phyloP scores from a whole-genome alignment of 257 asterid genomes.

The Solanum bulbocastanum region DNA sequence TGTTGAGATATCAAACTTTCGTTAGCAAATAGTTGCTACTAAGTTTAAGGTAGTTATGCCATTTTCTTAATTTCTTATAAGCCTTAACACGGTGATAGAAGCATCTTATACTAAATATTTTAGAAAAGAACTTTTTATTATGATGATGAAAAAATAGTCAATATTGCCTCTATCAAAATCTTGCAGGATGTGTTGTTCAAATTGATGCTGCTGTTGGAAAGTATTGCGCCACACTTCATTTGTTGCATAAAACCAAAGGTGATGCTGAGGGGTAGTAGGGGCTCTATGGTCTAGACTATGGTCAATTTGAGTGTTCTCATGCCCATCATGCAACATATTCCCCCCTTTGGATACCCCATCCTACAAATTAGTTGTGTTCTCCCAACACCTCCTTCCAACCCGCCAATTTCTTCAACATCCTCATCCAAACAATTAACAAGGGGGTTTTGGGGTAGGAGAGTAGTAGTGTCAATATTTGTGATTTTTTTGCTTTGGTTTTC shows the following conservation, averaged over 20 bases:
- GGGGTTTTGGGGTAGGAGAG: no score
- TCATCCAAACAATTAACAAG: no score
- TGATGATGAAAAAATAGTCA: background rate
- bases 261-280: no score
- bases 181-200: constrained; percentile 66
- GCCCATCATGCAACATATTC: no score
- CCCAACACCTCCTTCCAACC: no score
- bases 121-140: background rate
- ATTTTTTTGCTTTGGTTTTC: no score
- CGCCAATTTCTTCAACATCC: no score
- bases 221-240: constrained; percentile 71
- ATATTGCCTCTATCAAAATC: background rate
- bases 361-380: no score
- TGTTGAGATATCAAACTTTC: constrained; percentile 28
- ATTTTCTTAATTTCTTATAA: background rate
- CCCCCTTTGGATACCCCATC: no score
- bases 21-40: constrained; percentile 59
- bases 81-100: background rate
- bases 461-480: no score
- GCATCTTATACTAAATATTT: background rate
- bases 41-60: constrained; percentile 56
- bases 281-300: no score
- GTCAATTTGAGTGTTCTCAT: no score
- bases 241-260: constrained; percentile 86
- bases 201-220: constrained; percentile 73